A percentile compares a stretch with the other conserved stretches of the same genome.
Conservation (phyloP, 2,329 filamentous ascomycete genomes). For the Fusarium concolor region DNA sequence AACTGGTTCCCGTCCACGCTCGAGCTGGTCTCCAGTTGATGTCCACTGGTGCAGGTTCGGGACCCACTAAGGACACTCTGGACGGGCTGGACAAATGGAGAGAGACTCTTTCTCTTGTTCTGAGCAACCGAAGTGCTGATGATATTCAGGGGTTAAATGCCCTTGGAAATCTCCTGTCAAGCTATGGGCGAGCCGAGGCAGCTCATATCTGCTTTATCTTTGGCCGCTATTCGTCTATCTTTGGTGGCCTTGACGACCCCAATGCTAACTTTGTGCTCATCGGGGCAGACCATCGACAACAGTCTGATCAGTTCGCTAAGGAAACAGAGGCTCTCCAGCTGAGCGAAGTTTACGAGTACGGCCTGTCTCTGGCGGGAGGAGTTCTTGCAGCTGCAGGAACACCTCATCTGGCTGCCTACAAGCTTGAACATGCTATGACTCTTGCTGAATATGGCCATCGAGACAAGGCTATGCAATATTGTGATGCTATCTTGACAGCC, state of each 20-base stretch:
- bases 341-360: constrained; percentile 97
- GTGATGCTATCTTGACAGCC: constrained; percentile 81
- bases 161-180: constrained; percentile 82
- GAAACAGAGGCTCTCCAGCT: constrained; percentile 90
- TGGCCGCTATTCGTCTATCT: constrained; percentile 74
- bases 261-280: constrained; percentile 83
- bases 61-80: constrained; percentile 75
- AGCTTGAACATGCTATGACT: constrained; percentile 85
- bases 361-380: constrained; percentile 75
- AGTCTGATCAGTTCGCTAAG: constrained; percentile 77
- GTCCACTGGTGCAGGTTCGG: constrained; percentile 73
- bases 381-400: constrained; percentile 65
- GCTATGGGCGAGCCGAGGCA: constrained; percentile 90
- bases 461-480: constrained; percentile 89
- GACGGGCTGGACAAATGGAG: constrained; percentile 94
- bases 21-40: constrained; percentile 92
- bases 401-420: constrained; percentile 90
- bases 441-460: constrained; percentile 86
- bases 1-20: constrained; percentile 92
- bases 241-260: constrained; percentile 86
- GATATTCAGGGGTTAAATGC: constrained; percentile 83
- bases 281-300: constrained; percentile 82
- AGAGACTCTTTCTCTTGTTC: constrained; percentile 85
- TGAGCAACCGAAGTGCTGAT: constrained; percentile 87
- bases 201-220: constrained; percentile 96